phyloP scores from a whole-genome alignment of 257 asterid species.

The Lycium ferocissimum region DNA sequence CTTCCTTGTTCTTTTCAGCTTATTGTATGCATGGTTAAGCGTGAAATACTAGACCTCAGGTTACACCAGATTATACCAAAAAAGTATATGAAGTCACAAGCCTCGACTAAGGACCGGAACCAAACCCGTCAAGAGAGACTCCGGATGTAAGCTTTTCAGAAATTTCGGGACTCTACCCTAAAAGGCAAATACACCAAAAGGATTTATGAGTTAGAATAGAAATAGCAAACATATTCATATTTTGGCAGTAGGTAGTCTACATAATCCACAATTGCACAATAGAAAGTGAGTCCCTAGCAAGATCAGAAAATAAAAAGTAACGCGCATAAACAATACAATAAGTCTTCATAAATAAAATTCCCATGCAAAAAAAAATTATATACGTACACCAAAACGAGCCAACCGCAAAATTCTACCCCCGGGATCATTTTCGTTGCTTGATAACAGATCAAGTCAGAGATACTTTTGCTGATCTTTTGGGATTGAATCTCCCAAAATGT shows the following conservation, averaged over 20 bases:
- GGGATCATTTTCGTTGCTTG: conserved; percentile 73
- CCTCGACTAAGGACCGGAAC: conserved; percentile 28
- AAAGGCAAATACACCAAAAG: conserved; percentile 35
- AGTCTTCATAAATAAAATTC: background rate
- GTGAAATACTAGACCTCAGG: background rate
- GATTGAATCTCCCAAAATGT: conserved; percentile 81
- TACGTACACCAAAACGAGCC: no score
- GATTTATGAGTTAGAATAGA: conserved; percentile 29
- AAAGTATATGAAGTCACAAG: conserved; percentile 29
- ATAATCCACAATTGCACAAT: conserved; percentile 17
- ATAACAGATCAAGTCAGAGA: conserved; percentile 80
- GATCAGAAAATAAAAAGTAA: background rate
- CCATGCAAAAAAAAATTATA: background rate
- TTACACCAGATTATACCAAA: background rate
- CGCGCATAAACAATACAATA: background rate
- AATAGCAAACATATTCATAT: background rate
- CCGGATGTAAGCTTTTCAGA: conserved; percentile 99
- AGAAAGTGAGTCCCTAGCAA: conserved; percentile 16
- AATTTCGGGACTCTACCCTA: conserved; percentile 79
- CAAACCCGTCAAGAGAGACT: conserved; percentile 92
- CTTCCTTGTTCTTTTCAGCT: background rate
- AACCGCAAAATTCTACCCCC: conserved; percentile 54
- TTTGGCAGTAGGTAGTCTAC: conserved; percentile 21
- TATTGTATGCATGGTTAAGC: conserved; percentile 16
- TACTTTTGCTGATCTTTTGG: conserved; percentile 76